Evolutionary conservation across 2,329 filamentous ascomycete genomes (phyloP).

Genomic region (Colletotrichum limetticola): DNA sequence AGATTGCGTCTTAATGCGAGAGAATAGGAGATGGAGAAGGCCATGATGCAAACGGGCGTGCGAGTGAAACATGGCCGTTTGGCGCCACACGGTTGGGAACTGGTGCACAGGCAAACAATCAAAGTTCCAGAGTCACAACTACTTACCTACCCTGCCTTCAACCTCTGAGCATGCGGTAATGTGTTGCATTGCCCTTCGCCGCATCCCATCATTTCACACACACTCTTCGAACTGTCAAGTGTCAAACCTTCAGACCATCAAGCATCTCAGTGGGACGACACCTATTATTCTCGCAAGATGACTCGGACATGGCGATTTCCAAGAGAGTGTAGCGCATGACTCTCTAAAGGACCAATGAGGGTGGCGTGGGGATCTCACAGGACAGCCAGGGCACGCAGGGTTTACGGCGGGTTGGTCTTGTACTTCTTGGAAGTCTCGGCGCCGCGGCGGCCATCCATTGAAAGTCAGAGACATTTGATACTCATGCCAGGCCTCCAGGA

Average conservation of each 20-base stretch:
- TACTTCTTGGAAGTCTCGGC: background rate
- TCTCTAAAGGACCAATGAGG: background rate
- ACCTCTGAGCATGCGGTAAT: background rate
- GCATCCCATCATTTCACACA: constrained; percentile 1
- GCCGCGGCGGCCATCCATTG: background rate
- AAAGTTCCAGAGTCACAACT: background rate
- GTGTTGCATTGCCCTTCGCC: background rate
- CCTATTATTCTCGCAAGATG: constrained; percentile 3
- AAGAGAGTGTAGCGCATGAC: constrained; percentile 23
- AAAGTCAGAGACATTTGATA: background rate
- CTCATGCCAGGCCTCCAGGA: background rate
- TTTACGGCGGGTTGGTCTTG: constrained; percentile 5
- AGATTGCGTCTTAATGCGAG: constrained; percentile 32
- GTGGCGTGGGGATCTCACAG: background rate
- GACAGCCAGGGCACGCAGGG: constrained; percentile 10
- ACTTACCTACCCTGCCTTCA: background rate
- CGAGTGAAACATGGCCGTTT: constrained; percentile 32
- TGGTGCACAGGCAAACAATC: constrained; percentile 5
- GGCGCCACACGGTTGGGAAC: constrained; percentile 13
- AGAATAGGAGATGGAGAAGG: background rate
- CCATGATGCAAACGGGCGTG: constrained; percentile 24
- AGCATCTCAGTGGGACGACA: background rate
- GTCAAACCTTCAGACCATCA: background rate
- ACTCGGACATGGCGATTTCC: constrained; percentile 10
- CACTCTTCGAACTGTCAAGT: constrained; percentile 19